phyloP scores from a whole-genome alignment of 352 stramenopile species.

The Phytophthora hybrid region DNA sequence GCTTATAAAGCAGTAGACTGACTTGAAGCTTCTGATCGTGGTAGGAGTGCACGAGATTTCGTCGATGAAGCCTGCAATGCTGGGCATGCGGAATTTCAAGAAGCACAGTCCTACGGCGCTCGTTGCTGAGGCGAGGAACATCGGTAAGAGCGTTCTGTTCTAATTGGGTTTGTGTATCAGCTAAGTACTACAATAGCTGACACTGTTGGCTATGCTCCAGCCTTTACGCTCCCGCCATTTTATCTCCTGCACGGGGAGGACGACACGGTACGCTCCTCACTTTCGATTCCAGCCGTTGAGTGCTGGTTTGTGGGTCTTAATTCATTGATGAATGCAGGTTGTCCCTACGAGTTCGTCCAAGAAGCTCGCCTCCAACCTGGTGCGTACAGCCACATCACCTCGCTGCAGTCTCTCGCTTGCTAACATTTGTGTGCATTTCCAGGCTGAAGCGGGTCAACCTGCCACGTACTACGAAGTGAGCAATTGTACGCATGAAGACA shows the following conservation, averaged over 20 bases:
- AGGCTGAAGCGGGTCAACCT: constrained; percentile 53
- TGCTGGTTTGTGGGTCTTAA: background rate
- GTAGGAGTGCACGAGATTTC: constrained; percentile 79
- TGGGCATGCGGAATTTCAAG: constrained; percentile 65
- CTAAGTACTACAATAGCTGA: background rate
- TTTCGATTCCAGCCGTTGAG: background rate
- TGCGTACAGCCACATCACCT: constrained; percentile 24
- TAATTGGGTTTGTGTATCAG: too few species aligned
- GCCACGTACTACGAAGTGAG: constrained; percentile 53
- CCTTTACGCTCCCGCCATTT: constrained; percentile 55
- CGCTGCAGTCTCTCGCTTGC: background rate
- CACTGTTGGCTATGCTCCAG: constrained; percentile 14
- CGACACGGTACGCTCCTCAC: constrained; percentile 43
- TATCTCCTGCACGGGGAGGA: constrained; percentile 65
- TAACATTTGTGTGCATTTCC: constrained; percentile 10
- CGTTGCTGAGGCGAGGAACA: constrained; percentile 32
- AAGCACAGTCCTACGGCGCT: constrained; percentile 59
- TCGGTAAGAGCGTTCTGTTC: constrained; percentile 23
- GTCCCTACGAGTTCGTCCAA: constrained; percentile 67
- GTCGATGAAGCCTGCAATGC: constrained; percentile 80
- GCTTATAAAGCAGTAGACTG: background rate
- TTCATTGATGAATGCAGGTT: constrained; percentile 38
- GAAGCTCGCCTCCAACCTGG: constrained; percentile 59
- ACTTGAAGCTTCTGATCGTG: background rate
- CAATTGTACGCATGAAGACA: constrained; percentile 70